Evolutionary conservation across 257 asterid species (phyloP).

Genomic region (Plectranthus barbatus): DNA sequence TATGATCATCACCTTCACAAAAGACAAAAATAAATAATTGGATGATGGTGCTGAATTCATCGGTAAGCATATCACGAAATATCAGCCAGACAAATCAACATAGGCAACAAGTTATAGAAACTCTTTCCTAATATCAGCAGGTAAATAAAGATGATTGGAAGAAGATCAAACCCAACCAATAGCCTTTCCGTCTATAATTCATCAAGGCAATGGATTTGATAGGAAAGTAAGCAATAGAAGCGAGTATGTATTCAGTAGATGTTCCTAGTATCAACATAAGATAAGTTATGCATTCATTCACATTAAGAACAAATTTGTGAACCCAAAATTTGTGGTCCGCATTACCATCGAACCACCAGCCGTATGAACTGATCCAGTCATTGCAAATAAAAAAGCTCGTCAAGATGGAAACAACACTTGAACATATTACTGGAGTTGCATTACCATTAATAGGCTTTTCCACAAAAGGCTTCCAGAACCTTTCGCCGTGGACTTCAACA

Average conservation of each 20-base stretch:
- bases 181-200: background rate
- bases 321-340: background rate
- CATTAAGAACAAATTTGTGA: background rate
- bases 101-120: background rate
- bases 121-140: background rate
- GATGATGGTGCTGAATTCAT: background rate
- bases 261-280: background rate
- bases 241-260: background rate
- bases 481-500: constrained; percentile 79
- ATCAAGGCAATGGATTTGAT: background rate
- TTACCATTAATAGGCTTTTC: constrained; percentile 95
- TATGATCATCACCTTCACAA: constrained; percentile 87
- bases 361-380: background rate
- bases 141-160: background rate
- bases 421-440: background rate
- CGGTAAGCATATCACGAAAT: background rate
- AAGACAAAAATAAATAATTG: constrained; percentile 11
- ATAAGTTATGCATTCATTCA: background rate
- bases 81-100: background rate
- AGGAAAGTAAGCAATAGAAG: background rate
- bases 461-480: constrained; percentile 95
- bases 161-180: background rate
- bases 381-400: background rate
- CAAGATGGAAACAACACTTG: background rate
- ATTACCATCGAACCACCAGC: background rate